Percentiles rank a stretch among this genome's conserved stretches.
Evolutionary conservation across 2,329 filamentous ascomycete genomes (phyloP).

Genomic region (Fusarium siculi): DNA sequence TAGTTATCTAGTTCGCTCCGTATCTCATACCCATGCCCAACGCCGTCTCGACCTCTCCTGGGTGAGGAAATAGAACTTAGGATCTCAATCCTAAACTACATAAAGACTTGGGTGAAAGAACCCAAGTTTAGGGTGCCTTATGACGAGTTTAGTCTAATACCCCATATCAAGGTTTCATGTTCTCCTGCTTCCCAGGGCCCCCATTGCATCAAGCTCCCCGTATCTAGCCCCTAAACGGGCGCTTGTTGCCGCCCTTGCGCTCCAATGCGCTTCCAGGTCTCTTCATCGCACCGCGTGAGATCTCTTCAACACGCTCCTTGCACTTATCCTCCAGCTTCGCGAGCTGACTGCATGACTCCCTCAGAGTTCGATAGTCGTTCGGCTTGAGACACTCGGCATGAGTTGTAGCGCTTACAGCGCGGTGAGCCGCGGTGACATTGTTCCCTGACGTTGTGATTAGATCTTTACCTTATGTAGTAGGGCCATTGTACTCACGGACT

Average conservation of each 20-base stretch:
- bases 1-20: not conserved
- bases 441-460: rapidly evolving
- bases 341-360: rapidly evolving
- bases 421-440: not conserved
- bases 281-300: rapidly evolving
- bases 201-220: rapidly evolving
- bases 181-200: rapidly evolving
- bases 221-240: not conserved
- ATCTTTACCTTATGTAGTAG: rapidly evolving
- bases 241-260: not conserved
- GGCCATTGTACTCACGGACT: rapidly evolving
- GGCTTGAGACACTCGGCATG: rapidly evolving
- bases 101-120: rapidly evolving
- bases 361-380: rapidly evolving
- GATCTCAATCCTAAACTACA: rapidly evolving
- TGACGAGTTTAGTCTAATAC: no score
- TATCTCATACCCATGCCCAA: not conserved
- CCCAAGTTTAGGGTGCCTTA: rapidly evolving
- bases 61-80: rapidly evolving
- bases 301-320: rapidly evolving
- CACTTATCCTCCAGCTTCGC: not conserved
- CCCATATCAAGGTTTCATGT: rapidly evolving
- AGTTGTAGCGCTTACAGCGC: not conserved
- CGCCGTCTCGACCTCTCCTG: rapidly evolving
- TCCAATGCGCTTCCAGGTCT: not conserved